phyloP scores from a whole-genome alignment of 192 early-diverging fungal species.

The Rhizophagus sp. region DNA sequence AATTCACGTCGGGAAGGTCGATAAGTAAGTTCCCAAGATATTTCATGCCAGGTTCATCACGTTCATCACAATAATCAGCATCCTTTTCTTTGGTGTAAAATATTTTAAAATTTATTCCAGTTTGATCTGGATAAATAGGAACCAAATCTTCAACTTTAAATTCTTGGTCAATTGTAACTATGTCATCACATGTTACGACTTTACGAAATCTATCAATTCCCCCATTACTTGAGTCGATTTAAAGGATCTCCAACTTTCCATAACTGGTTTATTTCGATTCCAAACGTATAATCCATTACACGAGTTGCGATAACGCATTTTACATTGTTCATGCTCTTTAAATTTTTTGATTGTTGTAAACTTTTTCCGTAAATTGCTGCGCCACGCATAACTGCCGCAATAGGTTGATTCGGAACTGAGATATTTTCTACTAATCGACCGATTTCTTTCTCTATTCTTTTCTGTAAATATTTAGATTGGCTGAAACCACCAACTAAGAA shows the following conservation, averaged over 20 bases:
- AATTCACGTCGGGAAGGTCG: neutral
- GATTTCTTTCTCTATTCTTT: conserved; percentile 50
- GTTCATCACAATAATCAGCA: neutral
- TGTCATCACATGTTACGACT: neutral
- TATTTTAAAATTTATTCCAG: neutral
- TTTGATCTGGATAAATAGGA: neutral
- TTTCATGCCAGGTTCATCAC: neutral
- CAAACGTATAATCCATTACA: neutral
- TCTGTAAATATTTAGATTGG: conserved; percentile 49
- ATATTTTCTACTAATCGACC: conserved; percentile 40
- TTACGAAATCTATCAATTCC: neutral
- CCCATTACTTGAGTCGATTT: neutral
- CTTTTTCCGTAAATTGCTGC: conserved; percentile 49
- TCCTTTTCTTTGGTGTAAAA: neutral
- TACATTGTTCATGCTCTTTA: neutral
- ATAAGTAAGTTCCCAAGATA: neutral
- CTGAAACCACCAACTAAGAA: conserved; percentile 60
- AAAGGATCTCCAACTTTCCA: neutral
- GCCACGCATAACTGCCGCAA: conserved; percentile 53
- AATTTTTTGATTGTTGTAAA: neutral
- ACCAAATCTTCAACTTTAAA: neutral
- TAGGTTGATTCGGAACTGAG: conserved; percentile 50
- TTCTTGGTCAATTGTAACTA: neutral
- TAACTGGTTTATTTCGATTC: neutral
- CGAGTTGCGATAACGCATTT: neutral